Base-by-base conservation (phyloP, 495 filamentous ascomycete genomes). In the Podospora australis region DNA sequence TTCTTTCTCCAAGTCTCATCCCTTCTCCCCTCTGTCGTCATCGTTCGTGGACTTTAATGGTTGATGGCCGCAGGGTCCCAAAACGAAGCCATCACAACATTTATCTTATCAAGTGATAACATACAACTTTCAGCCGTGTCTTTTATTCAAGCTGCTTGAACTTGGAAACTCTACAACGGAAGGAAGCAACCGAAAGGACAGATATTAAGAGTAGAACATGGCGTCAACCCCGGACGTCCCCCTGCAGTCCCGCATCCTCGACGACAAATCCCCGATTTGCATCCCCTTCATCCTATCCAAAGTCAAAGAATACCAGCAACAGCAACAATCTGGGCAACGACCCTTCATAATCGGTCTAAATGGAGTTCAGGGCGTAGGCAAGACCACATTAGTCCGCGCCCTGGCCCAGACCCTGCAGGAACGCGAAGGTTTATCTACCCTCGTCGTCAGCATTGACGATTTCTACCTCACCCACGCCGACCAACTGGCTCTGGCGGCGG, bases 361-460 rank as follows among this genome's bases (percentile, higher is more conserved):
- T 46, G 80, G 83, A 43, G 74, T 94, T 13, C 90, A 95, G 64
- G 90, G 90, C 39, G 86, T 84, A 38, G 91, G 91, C 32, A 97
- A 97, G 68, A 91, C 90, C 1, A 90, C 90, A 3, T 73, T 96
- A 55, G 90, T 90, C 5, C 78, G 80, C 22, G 75, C 76, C 7
- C 77, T 96, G 17, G 70, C 80, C 39, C 57, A 75, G 16, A 82
- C 77, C n/a, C 78, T 96, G 28, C 70, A 73, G 44, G 71, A 75
- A n/a, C 73, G 78, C 20, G 77, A 88, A 63, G 75, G 72, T 8
- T 74, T 96, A 30, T 70, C 79, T 45, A 88, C 87, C 4, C 71
- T 86, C 26, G 87, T 90, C 6, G 73, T 89, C 57, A 90, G 86
- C 58, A 88, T 96, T 46, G 91, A 96, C 64, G 90, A 97, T 65